Base-by-base conservation (phyloP, 352 stramenopile genomes). In the Phytophthora pistaciae region DNA sequence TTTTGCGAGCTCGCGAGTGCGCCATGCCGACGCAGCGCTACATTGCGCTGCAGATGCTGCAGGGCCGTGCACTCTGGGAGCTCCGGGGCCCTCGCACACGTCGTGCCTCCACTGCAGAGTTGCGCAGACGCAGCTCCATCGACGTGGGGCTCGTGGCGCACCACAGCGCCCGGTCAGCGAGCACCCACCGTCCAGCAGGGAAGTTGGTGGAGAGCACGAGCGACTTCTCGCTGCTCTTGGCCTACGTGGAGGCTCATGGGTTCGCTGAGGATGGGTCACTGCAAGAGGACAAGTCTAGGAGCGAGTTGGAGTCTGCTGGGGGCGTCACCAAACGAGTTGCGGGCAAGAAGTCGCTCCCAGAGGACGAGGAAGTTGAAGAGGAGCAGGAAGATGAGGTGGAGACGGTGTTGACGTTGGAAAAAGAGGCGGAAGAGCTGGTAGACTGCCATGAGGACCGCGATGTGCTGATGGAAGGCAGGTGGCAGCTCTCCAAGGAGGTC, bases 401-500 rank as follows among this genome's bases (percentile, higher is more conserved):
- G n/a, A 64, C 16, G 38, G 58, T 66, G 48, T 11, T 36, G 56
- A 68, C 42, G 7, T 16, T 66, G 55, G 57, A 67, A 20, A 49
- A 67, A 16, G 56, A 75, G 8, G 7, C 70, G 8, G 36, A 70
- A 25, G 56, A 70, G 27, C 33, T 60, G 16, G 3, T 70, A 0
- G 31, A 29, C 16, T 54, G 57, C 23, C 16, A 55, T 18, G 56
- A 54, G 14, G 49, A 54, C 46, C 3, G 27, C 20, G 46, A 53
- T 20, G 20, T 1, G 46, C n/a, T 21, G 6, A 7, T 29, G 3
- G 20, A 44, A 23, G 52, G 64, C 21, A 56, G 27, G 3, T 75
- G 56, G 29, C 56, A 78, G 36, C 62, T 93, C 3, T 81, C 84
- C 5, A 92, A 91, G 60, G 82, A 94, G 29, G 27, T 70, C 40